Conservation (phyloP, 139 green algal species). For the Chlamydomonas applanata region DNA sequence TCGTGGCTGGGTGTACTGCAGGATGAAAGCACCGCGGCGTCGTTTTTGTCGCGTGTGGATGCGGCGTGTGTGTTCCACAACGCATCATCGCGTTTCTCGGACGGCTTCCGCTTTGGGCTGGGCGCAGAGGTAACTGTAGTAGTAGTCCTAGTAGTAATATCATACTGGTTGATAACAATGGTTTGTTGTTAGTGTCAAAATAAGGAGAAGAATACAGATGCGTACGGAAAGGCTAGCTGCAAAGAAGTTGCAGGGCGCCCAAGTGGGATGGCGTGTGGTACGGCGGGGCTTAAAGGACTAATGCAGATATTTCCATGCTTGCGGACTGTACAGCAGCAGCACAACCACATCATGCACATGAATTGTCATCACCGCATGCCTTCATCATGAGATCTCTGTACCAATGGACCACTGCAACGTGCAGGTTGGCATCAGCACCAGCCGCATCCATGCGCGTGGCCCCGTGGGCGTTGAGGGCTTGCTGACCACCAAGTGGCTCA, state of each 20-base stretch:
- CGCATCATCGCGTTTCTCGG: slow-evolving; percentile 88
- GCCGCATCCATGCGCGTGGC: slow-evolving; percentile 94
- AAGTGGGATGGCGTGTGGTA: no score
- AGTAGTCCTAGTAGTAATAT: neutral
- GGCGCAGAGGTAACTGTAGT: slow-evolving; percentile 76
- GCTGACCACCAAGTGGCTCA: slow-evolving; percentile 90
- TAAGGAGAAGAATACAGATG: no score
- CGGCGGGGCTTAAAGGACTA: no score
- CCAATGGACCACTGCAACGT: no score
- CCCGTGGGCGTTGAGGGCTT: slow-evolving; percentile 98
- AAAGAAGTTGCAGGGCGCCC: no score
- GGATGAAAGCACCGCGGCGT: slow-evolving; percentile 67
- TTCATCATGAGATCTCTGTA: no score
- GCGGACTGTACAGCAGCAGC: no score
- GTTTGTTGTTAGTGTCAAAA: neutral
- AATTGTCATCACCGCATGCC: no score
- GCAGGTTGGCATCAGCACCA: slow-evolving; percentile 95
- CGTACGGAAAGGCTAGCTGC: no score
- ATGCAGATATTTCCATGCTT: no score
- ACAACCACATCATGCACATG: no score
- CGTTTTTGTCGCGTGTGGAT: slow-evolving; percentile 90
- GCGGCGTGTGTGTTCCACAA: slow-evolving; percentile 96
- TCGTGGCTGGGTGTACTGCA: no score
- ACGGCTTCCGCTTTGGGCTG: slow-evolving; percentile 96
- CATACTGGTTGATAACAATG: neutral